phyloP scores from a whole-genome alignment of 2,329 filamentous ascomycete species.

The Furcasterigmium furcatum region DNA sequence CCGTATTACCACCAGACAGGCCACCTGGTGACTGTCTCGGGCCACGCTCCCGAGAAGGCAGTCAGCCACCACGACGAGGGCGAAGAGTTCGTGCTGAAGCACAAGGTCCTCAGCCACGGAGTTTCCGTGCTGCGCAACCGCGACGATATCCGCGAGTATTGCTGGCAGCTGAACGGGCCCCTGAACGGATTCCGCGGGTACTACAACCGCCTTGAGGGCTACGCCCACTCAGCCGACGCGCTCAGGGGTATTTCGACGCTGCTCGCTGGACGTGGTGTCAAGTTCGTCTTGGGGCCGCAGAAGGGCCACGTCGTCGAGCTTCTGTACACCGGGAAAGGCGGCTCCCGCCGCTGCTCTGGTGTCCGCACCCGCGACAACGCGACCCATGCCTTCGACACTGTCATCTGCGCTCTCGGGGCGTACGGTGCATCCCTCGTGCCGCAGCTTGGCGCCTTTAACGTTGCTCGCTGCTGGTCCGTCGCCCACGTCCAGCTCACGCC shows the following conservation, averaged over 20 bases:
- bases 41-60: slow-evolving; percentile 42
- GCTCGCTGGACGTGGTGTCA: slow-evolving; percentile 30
- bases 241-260: slow-evolving; percentile 42
- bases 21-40: slow-evolving; percentile 44
- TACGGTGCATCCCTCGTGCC: slow-evolving; percentile 43
- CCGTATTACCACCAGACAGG: slow-evolving; percentile 44
- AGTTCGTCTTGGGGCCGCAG: slow-evolving; percentile 27
- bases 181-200: slow-evolving; percentile 56
- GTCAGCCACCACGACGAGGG: slow-evolving; percentile 36
- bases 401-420: slow-evolving; percentile 52
- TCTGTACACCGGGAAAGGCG: not conserved
- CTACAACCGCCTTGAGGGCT: slow-evolving; percentile 53
- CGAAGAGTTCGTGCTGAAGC: slow-evolving; percentile 17
- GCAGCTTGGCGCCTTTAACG: slow-evolving; percentile 42
- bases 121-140: slow-evolving; percentile 1
- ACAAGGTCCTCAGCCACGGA: slow-evolving; percentile 23
- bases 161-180: slow-evolving; percentile 45
- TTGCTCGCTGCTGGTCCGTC: slow-evolving; percentile 56
- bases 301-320: not conserved
- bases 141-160: slow-evolving; percentile 35
- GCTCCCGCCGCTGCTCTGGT: not conserved
- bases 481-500: slow-evolving; percentile 56
- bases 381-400: slow-evolving; percentile 8
- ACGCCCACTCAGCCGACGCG: slow-evolving; percentile 52
- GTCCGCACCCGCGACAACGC: not conserved